Evolutionary conservation across 2,329 filamentous ascomycete species (phyloP), one percentile per base, ranked within the genome.

Genomic region (Nothophoma quercina): DNA sequence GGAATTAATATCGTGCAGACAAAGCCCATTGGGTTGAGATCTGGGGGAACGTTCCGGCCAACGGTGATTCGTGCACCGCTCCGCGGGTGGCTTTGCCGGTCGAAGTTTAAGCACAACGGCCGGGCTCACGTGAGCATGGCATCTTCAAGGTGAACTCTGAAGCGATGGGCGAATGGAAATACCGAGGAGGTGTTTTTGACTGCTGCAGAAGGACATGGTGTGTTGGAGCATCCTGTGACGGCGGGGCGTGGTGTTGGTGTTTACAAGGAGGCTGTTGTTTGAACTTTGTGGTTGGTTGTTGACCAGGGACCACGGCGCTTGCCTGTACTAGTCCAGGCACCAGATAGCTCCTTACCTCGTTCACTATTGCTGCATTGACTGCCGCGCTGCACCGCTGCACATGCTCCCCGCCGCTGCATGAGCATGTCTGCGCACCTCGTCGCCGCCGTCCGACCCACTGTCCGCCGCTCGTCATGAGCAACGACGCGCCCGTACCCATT

Each of bases 401-500:
- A 30, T 22, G 32, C 18, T 16, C 47, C 4, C 34, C 22, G 30
- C 34, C 8, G 33, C 34, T 44, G 49, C 49, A 46, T 40, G 50
- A 52, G 50, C 50, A 52, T 52, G 41, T 46, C 41, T 36, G 41
- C 49, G 19, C 35, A 33, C n/a, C 36, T n/a, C 16, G 9, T 18
- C 26, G 21, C 38, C 48, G 40, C 48, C 48, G 58, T 26, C 49
- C 46, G 46, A 39, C 43, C 13, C 39, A 41, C 52, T 28, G 46
- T 28, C 43, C 25, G 35, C 57, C 43, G 50, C 50, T 50, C 64
- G 53, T 47, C 55, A 75, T 75, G 73, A 75, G 71, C 69, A 73
- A 74, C 71, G 72, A 74, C 63, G 51, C 59, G 50, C 61, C 62
- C 32, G 65, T 62, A 58, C 79, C 82, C 45, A 79, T 87, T 68